phyloP scores from a whole-genome alignment of 2,329 filamentous ascomycete species.

The Gremmenia infestans region DNA sequence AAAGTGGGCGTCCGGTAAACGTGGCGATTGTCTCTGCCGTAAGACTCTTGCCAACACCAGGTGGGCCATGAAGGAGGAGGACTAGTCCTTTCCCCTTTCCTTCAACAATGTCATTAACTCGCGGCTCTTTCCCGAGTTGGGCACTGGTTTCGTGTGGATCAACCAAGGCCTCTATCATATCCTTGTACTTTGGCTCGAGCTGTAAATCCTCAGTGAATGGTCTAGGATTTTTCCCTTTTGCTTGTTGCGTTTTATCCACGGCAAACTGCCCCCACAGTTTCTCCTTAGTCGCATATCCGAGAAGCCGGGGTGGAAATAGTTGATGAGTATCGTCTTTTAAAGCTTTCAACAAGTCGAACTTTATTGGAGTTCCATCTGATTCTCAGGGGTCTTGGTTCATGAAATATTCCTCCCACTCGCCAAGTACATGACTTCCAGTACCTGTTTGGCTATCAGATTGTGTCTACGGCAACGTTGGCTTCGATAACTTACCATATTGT shows the following conservation, averaged over 20 bases:
- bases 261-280: constrained; percentile 10
- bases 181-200: background rate
- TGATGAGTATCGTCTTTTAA: background rate
- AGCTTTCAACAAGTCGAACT: background rate
- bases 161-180: background rate
- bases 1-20: constrained; percentile 5
- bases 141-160: background rate
- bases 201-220: background rate
- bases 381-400: background rate
- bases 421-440: background rate
- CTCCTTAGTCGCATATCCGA: constrained; percentile 7
- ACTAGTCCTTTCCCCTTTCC: constrained; percentile 2
- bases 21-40: constrained; percentile 11
- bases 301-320: constrained; percentile 1
- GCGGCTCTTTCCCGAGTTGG: background rate
- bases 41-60: constrained; percentile 11
- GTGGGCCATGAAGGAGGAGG: constrained; percentile 4
- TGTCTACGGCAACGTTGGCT: too few species aligned
- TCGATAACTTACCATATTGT: background rate
- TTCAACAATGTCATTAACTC: background rate
- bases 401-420: background rate
- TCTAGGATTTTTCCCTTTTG: background rate
- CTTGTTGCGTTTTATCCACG: background rate
- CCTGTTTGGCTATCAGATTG: too few species aligned
- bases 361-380: background rate